Evolutionary conservation across 257 asterid genomes (phyloP), one percentile per base, ranked within the genome.

Genomic region (Solanum peruvianum): DNA sequence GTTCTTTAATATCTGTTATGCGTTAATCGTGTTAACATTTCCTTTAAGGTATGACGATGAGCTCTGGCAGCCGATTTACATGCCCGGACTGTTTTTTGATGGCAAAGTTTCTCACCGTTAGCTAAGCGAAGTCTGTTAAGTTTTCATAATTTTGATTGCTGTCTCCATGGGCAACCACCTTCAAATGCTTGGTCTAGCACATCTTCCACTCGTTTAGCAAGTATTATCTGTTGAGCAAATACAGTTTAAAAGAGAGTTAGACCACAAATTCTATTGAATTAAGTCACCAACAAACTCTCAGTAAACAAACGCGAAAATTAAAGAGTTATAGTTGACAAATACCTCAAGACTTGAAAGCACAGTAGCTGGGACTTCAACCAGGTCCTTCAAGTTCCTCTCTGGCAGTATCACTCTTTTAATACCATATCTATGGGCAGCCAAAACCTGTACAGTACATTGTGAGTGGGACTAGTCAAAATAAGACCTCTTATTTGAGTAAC

Each of bases 401-500:
- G 99, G 99, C 35, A 97, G 91, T 90, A 97, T 97, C 83, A 97
- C 97, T 93, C 99, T 93, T 92, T 97, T 97, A 87, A 97, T 92
- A 81, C 99, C 99, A 83, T 91, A 94, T 15, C 99, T 94, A 90
- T 97, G 99, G 66, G 99, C 99, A 16, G 98, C 99, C 92, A 97
- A 91, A 87, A 97, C 99, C 99, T 97, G 92, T 82, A 91, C 8
- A 27, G 52, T n/a, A 45, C 66, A 86, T 60, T 41, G 86, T 76
- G 80, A 66, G 27, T 8, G 87, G 67, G 44, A 71, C 67, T 47
- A 49, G 44, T 80, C 44, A 80, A 49, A 9, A 45, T 45, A 78
- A 45, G 66, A 78, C 83, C 37, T 42, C 14, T 44, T 9, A 44
- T 45, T 45, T 49, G 69, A 27, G 69, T 47, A 49, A 11, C 25